Evolutionary conservation across 306 rosid genomes (phyloP).

Genomic region (Rosa persica): DNA sequence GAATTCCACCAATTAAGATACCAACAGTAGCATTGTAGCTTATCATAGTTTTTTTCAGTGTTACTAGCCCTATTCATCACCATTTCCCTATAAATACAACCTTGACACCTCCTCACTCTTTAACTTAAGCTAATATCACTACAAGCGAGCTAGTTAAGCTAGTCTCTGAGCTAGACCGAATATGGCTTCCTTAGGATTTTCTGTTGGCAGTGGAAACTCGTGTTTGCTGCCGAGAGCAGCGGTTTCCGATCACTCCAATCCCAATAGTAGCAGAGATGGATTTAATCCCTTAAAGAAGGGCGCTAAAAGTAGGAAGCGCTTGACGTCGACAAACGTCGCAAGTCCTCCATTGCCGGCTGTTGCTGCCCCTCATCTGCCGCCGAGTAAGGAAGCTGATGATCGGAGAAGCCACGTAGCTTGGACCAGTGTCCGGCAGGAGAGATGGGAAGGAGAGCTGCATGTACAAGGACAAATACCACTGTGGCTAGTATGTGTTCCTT

Average conservation of each 20-base stretch:
- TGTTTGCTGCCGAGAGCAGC: constrained; percentile 26
- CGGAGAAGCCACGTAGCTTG: constrained; percentile 69
- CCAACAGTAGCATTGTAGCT: constrained; percentile 26
- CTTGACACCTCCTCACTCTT: not conserved
- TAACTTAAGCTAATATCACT: not conserved
- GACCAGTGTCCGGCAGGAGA: constrained; percentile 83
- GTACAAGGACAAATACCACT: constrained; percentile 75
- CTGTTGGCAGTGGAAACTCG: constrained; percentile 28
- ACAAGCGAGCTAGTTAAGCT: not conserved
- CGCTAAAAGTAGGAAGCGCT: constrained; percentile 6
- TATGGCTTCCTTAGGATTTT: constrained; percentile 46
- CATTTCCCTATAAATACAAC: constrained; percentile 33
- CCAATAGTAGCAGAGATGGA: not conserved
- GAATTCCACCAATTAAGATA: constrained; percentile 55
- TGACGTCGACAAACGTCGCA: constrained; percentile 47
- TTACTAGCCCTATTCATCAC: constrained; percentile 10
- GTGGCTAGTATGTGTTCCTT: constrained; percentile 62
- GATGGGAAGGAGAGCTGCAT: constrained; percentile 85
- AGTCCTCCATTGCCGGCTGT: constrained; percentile 41
- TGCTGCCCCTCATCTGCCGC: constrained; percentile 29
- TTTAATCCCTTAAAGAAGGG: constrained; percentile 24
- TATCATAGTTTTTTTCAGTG: constrained; percentile 7
- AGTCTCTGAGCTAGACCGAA: not conserved
- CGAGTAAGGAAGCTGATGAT: constrained; percentile 14
- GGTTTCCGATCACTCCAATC: constrained; percentile 19